Base-by-base conservation (phyloP, 441 rosid species). In the Populus tomentosa region DNA sequence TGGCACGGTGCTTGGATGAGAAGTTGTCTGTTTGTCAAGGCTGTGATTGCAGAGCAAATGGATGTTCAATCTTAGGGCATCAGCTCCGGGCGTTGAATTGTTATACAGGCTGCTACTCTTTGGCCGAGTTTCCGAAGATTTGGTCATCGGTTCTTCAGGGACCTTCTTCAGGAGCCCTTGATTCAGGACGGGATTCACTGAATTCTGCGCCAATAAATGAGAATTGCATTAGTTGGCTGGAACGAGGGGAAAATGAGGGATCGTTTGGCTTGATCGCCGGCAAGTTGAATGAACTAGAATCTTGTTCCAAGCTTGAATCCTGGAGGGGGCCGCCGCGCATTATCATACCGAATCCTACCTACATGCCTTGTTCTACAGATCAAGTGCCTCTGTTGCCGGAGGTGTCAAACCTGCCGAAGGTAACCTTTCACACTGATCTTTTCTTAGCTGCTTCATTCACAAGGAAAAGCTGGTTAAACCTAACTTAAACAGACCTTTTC, bases 71-170 rank as follows among this genome's bases (percentile, higher is more conserved):
- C 70, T 78, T 78, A 18, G 88, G 88, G 16, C 97, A 92, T 63
- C 74, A 23, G 9, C 64, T 84, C 26, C 88, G 83, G 69, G 65
- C 56, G 4, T 28, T 90, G 70, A 70, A 77, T 70, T 80, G 78
- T 71, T 94, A 88, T 64, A 75, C 91, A 7, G 97, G 94, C 1
- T 88, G 93, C 73, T 97, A 91, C 40, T 84, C 95, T 65, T 69
- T 81, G 79, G 77, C 83, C 0, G 97, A 92, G 75, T 84, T 86
- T 80, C 59, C 86, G 20, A 84, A 75, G 70, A 82, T 90, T 69
- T 92, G 90, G 95, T 84, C 93, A 18, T 78, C 87, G 0, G 79
- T 85, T 84, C 88, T 84, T 73, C 86, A 86, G 69, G 71, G 81
- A 46, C 80, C 84, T 74, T 61, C 75, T 56, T 68, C 79, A 0